These are phyloP conservation scores for Lomentospora prolificans DNA, from an alignment of 2,329 filamentous ascomycete species.

Conservation along the genomic window DNA sequence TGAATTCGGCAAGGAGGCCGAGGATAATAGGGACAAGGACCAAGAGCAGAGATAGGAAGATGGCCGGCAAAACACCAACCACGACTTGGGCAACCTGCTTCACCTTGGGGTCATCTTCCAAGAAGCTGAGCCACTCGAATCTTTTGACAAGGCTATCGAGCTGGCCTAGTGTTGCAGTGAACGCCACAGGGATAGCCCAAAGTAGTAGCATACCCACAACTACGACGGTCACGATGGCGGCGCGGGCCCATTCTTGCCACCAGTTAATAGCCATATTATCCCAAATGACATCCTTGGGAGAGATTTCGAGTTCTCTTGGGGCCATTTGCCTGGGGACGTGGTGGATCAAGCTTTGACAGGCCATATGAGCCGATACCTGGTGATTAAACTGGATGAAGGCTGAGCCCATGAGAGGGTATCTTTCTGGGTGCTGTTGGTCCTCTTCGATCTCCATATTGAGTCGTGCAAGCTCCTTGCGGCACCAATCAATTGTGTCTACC, in stretches of 20 bases:
- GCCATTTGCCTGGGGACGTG: conserved; percentile 91
- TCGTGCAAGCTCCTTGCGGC: conserved; percentile 73
- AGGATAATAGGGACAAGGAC: conserved; percentile 74
- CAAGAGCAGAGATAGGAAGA: conserved; percentile 67
- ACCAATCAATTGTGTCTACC: conserved; percentile 90
- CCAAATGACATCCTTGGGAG: conserved; percentile 88
- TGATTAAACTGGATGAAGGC: conserved; percentile 99
- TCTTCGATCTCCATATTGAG: conserved; percentile 86
- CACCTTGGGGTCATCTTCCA: conserved; percentile 48
- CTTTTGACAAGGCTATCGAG: conserved; percentile 57
- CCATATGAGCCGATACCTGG: conserved; percentile 96
- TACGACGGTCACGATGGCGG: conserved; percentile 51
- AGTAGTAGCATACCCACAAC: conserved; percentile 71
- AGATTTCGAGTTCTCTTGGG: conserved; percentile 85
- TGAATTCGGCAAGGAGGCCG: conserved; percentile 58
- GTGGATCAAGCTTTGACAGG: conserved; percentile 83
- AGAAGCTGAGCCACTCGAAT: conserved; percentile 61
- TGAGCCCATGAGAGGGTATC: conserved; percentile 86
- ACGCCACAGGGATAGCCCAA: conserved; percentile 85
- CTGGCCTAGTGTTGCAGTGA: conserved; percentile 75
- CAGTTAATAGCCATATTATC: conserved; percentile 93
- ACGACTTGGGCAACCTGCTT: conserved; percentile 54
- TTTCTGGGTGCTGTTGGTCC: conserved; percentile 77
- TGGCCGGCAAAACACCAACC: conserved; percentile 77
- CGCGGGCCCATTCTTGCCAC: conserved; percentile 81